Evolutionary conservation across 2,329 filamentous ascomycete genomes (phyloP).

Genomic region (Microsporum ferrugineum): DNA sequence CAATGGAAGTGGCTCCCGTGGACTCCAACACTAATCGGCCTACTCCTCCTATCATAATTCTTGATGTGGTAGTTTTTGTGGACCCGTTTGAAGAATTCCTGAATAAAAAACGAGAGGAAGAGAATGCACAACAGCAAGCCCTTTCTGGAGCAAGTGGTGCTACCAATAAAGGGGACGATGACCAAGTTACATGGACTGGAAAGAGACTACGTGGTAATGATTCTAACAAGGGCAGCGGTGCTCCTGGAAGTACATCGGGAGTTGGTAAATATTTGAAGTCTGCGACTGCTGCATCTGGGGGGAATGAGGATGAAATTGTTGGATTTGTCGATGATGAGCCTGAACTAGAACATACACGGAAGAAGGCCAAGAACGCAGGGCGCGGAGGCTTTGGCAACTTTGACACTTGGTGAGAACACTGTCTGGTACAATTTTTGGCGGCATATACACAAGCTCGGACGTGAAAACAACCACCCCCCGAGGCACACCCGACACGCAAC

Average conservation of each 20-base stretch:
- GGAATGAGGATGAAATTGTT: conserved; percentile 47
- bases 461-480: neutral
- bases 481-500: neutral
- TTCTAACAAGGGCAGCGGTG: conserved; percentile 36
- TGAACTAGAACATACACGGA: conserved; percentile 58
- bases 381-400: conserved; percentile 82
- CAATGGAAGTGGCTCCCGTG: conserved; percentile 65
- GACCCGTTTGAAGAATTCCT: conserved; percentile 94
- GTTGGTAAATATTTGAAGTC: conserved; percentile 76
- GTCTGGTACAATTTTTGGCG: neutral
- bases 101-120: conserved; percentile 57
- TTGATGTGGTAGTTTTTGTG: conserved; percentile 73
- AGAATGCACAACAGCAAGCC: conserved; percentile 36
- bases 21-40: conserved; percentile 65
- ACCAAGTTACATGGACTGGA: conserved; percentile 89
- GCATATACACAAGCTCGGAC: neutral
- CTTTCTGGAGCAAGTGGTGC: neutral
- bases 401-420: conserved; percentile 58
- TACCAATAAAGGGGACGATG: conserved; percentile 54
- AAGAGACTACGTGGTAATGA: conserved; percentile 66
- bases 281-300: conserved; percentile 26
- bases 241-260: conserved; percentile 38
- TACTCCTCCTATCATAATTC: conserved; percentile 64
- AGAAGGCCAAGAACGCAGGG: conserved; percentile 57
- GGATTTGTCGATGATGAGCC: conserved; percentile 51